These are phyloP conservation scores for Didymella pomorum DNA, from an alignment of 2,329 filamentous ascomycete genomes.

Conservation along the genomic window DNA sequence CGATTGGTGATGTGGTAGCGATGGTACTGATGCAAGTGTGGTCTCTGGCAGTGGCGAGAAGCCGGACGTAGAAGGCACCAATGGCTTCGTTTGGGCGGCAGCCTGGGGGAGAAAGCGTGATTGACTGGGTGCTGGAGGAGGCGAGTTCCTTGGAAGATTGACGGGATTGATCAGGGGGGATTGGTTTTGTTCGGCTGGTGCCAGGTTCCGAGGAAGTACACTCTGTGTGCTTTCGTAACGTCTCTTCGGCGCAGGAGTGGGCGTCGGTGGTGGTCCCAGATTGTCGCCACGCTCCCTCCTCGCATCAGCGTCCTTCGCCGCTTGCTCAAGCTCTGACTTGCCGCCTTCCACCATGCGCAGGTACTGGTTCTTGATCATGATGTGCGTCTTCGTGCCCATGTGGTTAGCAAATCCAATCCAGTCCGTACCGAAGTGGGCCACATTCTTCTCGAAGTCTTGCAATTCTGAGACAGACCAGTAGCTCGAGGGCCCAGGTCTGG, in stretches of 20 bases:
- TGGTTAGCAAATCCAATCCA: slow-evolving; percentile 77
- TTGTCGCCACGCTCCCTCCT: slow-evolving; percentile 55
- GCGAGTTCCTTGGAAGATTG: slow-evolving; percentile 50
- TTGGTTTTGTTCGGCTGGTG: slow-evolving; percentile 55
- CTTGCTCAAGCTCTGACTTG: slow-evolving; percentile 52
- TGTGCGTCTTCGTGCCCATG: slow-evolving; percentile 84
- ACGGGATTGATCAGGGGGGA: slow-evolving; percentile 38
- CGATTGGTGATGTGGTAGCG: slow-evolving; percentile 42
- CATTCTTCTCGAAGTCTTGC: slow-evolving; percentile 75
- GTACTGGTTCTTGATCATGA: slow-evolving; percentile 73
- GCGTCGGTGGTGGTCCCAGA: slow-evolving; percentile 58
- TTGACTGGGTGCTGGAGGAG: slow-evolving; percentile 39
- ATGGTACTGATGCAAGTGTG: slow-evolving; percentile 38
- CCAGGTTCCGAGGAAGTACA: slow-evolving; percentile 53
- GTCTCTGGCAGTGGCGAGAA: slow-evolving; percentile 39
- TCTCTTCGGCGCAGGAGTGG: slow-evolving; percentile 57
- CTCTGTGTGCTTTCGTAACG: slow-evolving; percentile 56
- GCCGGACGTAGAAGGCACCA: slow-evolving; percentile 31
- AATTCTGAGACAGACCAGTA: slow-evolving; percentile 89
- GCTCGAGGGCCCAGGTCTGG: slow-evolving; percentile 72
- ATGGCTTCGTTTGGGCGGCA: slow-evolving; percentile 39
- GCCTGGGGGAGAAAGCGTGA: slow-evolving; percentile 47
- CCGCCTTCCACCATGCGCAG: slow-evolving; percentile 56
- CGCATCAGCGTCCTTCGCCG: slow-evolving; percentile 54
- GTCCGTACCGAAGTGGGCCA: slow-evolving; percentile 80